Evolutionary conservation across 805 yeast species (phyloP).

Genomic region (Pichia rugopelliculosa): DNA sequence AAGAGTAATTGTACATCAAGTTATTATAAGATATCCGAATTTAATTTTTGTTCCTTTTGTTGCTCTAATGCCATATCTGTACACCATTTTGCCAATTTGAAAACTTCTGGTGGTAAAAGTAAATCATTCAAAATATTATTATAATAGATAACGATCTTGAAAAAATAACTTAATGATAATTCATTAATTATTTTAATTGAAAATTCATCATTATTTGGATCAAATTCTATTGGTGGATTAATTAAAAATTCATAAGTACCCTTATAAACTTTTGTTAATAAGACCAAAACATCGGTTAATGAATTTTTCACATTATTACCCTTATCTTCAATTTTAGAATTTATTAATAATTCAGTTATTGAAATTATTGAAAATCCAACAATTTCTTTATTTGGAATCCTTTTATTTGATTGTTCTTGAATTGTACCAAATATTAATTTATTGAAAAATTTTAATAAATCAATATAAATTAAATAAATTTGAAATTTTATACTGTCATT

Average conservation of each 20-base stretch:
- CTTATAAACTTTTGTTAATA: conserved; percentile 54
- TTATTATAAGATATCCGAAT: conserved; percentile 1
- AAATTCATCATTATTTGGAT: conserved; percentile 14
- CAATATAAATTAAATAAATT: not conserved
- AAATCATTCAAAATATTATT: conserved; percentile 59
- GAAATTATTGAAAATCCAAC: conserved; percentile 60
- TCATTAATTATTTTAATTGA: conserved; percentile 50
- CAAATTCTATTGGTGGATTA: conserved; percentile 25
- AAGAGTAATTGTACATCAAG: not conserved
- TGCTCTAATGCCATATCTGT: conserved; percentile 56
- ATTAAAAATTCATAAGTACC: conserved; percentile 41
- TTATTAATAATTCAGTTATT: conserved; percentile 47
- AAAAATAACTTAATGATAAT: conserved; percentile 54
- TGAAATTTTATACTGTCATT: not conserved
- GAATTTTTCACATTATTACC: conserved; percentile 44
- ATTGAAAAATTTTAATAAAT: not conserved
- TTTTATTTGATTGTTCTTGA: conserved; percentile 47
- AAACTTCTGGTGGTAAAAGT: conserved; percentile 53
- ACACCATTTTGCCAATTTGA: conserved; percentile 65
- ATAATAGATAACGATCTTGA: conserved; percentile 56
- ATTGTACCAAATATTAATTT: conserved; percentile 9
- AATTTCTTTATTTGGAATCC: conserved; percentile 51
- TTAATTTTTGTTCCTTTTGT: conserved; percentile 25
- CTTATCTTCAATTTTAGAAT: conserved; percentile 60
- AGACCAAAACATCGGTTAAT: conserved; percentile 51